Evolutionary conservation across 2,329 filamentous ascomycete genomes (phyloP), one percentile per base, ranked within the genome.

Genomic region (Epichloe baconii): DNA sequence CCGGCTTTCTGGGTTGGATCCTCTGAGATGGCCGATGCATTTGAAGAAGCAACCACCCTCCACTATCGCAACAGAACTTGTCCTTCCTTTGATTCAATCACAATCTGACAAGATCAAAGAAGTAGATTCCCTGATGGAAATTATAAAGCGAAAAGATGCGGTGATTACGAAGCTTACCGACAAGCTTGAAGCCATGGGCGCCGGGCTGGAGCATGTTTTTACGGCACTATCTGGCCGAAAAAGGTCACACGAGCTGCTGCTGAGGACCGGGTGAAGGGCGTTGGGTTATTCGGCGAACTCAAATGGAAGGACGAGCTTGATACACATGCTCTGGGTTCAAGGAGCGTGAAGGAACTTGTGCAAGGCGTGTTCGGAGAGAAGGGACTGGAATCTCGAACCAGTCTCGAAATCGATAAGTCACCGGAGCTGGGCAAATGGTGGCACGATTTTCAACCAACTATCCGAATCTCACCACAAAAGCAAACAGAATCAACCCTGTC

Each of bases 21-120:
- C 79, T 5, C 68, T 91, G 37, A 69, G 69, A 53, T 91, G 87
- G 86, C 75, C 74, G 0, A 71, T 89, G 51, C 66, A 74, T 46
- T 66, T 91, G 17, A 63, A 61, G 31, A 77, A 72, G 54, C 66
- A 65, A 19, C 64, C 71, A 1, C 58, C 70, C 8, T 67, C 69
- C 17, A 63, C 66, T 12, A 61, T 78, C 4, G 67, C 74, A 8
- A 70, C 71, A 1, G 68, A 73, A 52, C 67, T 81, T 37, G 71
- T 79, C 12, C 60, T 79, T 35, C 77, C 78, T 14, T 62, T 81
- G 3, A 60, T 79, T 12, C 70, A 73, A 53, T 69, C 69, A 15
- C 70, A 76, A 19, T 66, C 68, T n/a, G 58, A 59, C 8, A 69
- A 66, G 19, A 59, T 58, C 14, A 60, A 60, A 19, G 69, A 78